Conservation (phyloP, 768 basidiomycete genomes). For the Tulasnella sp. region DNA sequence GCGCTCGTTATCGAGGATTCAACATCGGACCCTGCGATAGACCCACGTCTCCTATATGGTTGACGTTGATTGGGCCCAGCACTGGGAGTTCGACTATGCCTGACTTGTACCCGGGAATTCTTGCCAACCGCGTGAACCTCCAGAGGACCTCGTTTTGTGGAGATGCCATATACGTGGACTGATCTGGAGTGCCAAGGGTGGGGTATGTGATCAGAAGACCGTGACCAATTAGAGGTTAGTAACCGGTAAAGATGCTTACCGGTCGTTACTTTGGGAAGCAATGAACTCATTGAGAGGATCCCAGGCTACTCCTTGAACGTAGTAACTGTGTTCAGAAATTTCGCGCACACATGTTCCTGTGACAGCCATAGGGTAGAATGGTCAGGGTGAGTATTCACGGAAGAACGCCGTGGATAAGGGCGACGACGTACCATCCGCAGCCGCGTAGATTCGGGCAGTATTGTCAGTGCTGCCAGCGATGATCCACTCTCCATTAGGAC, state of each 20-base stretch:
- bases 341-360: constrained; percentile 77
- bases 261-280: constrained; percentile 92
- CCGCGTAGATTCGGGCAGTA: constrained; percentile 70
- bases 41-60: constrained; percentile 51
- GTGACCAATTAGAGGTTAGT: not conserved
- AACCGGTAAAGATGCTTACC: constrained; percentile 27
- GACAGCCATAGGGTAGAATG: constrained; percentile 16
- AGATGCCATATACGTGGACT: constrained; percentile 86
- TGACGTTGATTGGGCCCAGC: constrained; percentile 38
- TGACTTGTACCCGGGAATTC: constrained; percentile 62
- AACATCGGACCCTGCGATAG: constrained; percentile 54
- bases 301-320: constrained; percentile 98
- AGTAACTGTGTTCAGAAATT: constrained; percentile 89
- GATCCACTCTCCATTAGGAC: constrained; percentile 85
- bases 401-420: not conserved
- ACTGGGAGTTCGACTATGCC: constrained; percentile 61
- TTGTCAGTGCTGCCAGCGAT: constrained; percentile 97
- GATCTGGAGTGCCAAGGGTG: constrained; percentile 30
- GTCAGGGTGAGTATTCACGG: not conserved
- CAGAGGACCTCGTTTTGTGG: constrained; percentile 62
- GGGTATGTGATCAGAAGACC: not conserved
- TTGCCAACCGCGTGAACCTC: constrained; percentile 86
- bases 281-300: constrained; percentile 95
- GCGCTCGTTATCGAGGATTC: constrained; percentile 44
- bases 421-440: constrained; percentile 47